These are phyloP conservation scores for Citrus unshiu DNA, from an alignment of 345 rosid genomes.

Conservation along the genomic window DNA sequence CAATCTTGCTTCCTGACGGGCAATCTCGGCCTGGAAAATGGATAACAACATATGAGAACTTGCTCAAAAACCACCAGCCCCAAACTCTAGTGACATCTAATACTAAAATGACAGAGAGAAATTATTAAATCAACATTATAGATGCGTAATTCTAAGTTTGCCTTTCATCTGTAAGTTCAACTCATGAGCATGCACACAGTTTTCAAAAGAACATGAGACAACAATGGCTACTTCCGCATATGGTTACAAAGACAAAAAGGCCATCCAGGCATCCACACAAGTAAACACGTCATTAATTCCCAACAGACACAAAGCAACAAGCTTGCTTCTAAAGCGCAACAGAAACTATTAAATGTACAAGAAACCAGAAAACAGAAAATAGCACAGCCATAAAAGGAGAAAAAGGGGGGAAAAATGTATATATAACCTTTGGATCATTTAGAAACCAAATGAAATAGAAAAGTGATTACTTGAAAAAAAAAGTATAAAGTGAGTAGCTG, in stretches of 20 bases:
- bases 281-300: background rate
- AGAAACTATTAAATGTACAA: background rate
- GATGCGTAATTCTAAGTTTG: background rate
- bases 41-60: background rate
- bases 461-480: background rate
- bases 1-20: conserved; percentile 90
- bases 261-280: background rate
- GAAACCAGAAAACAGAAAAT: background rate
- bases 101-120: background rate
- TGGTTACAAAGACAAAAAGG: background rate
- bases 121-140: background rate
- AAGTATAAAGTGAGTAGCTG: background rate
- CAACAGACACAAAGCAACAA: background rate
- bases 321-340: background rate
- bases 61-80: background rate
- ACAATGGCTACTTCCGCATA: background rate
- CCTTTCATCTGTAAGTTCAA: background rate
- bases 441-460: background rate
- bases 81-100: background rate
- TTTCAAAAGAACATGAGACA: background rate
- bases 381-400: background rate
- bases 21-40: conserved; percentile 66
- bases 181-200: background rate
- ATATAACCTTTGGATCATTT: background rate
- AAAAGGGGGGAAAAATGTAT: too few species aligned